Conservation (phyloP, 2,329 filamentous ascomycete genomes). For the Sclerotinia nivalis region DNA sequence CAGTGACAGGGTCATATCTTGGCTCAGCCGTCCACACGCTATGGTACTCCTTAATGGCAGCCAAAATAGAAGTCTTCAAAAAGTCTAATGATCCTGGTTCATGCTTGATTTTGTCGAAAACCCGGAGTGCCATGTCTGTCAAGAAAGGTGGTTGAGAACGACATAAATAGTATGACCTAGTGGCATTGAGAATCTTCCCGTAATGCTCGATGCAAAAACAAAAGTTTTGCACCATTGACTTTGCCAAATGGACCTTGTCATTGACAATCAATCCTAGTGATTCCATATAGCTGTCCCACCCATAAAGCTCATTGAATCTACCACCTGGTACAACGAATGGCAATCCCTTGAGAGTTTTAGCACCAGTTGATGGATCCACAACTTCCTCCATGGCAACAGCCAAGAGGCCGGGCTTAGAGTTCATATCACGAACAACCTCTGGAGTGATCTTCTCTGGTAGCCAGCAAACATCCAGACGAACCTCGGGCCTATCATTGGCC, state of each 20-base stretch:
- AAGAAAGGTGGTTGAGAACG: constrained; percentile 95
- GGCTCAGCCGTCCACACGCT: constrained; percentile 44
- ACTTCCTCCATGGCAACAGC: constrained; percentile 86
- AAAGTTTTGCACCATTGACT: constrained; percentile 94
- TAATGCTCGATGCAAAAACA: constrained; percentile 99
- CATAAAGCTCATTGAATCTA: constrained; percentile 96
- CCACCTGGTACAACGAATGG: constrained; percentile 98
- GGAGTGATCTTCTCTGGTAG: constrained; percentile 77
- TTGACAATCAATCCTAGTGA: constrained; percentile 85
- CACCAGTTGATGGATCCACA: constrained; percentile 64
- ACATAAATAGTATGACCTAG: constrained; percentile 90
- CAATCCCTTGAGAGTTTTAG: constrained; percentile 72
- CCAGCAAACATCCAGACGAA: constrained; percentile 82
- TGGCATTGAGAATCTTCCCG: constrained; percentile 97
- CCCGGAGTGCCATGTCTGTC: constrained; percentile 93
- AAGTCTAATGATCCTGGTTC: constrained; percentile 72
- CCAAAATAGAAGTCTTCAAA: constrained; percentile 74
- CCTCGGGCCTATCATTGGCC: constrained; percentile 74
- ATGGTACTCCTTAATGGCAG: constrained; percentile 78
- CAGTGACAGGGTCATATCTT: constrained; percentile 51
- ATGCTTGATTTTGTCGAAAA: constrained; percentile 87
- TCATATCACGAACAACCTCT: constrained; percentile 79
- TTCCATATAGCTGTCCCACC: constrained; percentile 99
- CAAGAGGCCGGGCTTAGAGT: constrained; percentile 82
- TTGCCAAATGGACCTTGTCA: constrained; percentile 81